Percentiles rank a stretch among this genome's conserved stretches.
phyloP scores from a whole-genome alignment of 495 filamentous ascomycete species.

The Haplographium delicatum region DNA sequence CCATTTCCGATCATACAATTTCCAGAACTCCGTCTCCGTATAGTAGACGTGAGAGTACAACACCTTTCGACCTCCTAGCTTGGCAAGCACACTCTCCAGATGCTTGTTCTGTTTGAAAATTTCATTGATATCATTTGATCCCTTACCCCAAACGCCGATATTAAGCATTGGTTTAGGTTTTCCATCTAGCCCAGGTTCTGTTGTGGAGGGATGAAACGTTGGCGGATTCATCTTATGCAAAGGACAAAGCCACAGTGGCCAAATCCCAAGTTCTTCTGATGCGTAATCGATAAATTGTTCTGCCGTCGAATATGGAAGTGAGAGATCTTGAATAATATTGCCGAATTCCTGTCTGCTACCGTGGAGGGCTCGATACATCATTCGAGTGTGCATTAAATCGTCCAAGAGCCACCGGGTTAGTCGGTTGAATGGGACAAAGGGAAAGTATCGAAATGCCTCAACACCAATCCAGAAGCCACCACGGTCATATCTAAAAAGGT shows the following conservation, averaged over 20 bases:
- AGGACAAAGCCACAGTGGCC: slow-evolving; percentile 58
- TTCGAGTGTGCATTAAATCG: slow-evolving; percentile 56
- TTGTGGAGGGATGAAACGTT: slow-evolving; percentile 35
- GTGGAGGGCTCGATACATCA: slow-evolving; percentile 56
- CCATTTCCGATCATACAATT: slow-evolving; percentile 39
- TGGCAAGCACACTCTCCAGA: slow-evolving; percentile 56
- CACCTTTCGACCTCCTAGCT: slow-evolving; percentile 60
- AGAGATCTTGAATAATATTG: slow-evolving; percentile 53
- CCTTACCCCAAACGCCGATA: slow-evolving; percentile 51
- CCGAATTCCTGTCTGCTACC: slow-evolving; percentile 43
- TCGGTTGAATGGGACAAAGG: slow-evolving; percentile 49
- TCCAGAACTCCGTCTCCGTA: slow-evolving; percentile 47
- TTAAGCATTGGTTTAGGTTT: slow-evolving; percentile 25
- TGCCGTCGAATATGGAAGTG: slow-evolving; percentile 43
- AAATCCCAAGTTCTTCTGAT: slow-evolving; percentile 39
- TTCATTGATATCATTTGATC: slow-evolving; percentile 30
- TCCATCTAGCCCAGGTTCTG: too few species aligned
- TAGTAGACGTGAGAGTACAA: slow-evolving; percentile 58
- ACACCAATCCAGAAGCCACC: slow-evolving; percentile 58
- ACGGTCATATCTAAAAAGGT: slow-evolving; percentile 57
- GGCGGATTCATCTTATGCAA: slow-evolving; percentile 32
- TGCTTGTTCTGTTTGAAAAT: slow-evolving; percentile 54
- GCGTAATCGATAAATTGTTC: slow-evolving; percentile 48
- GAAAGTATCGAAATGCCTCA: slow-evolving; percentile 32
- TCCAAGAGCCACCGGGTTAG: slow-evolving; percentile 53